These are phyloP conservation scores for Xylaria sp. DNA, from an alignment of 2,329 filamentous ascomycete genomes.

Conservation along the genomic window DNA sequence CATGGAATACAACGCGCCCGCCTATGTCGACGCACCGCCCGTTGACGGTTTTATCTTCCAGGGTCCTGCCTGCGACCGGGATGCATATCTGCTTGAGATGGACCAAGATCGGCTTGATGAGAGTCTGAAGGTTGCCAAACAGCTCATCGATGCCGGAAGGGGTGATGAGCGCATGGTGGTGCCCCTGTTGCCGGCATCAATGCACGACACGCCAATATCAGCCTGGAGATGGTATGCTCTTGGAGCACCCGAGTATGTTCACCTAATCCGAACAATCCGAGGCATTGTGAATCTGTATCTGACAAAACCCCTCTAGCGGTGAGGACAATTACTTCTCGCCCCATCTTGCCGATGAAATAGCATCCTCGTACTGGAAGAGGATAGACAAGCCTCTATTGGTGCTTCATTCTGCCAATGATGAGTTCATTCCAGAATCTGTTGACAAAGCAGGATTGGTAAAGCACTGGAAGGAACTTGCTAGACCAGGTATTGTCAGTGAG, in stretches of 20 bases:
- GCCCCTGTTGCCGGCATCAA: constrained; percentile 37
- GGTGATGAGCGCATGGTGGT: constrained; percentile 50
- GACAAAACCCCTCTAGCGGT: constrained; percentile 41
- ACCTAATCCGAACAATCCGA: neutral
- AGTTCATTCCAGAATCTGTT: constrained; percentile 54
- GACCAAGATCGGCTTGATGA: constrained; percentile 39
- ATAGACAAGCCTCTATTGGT: constrained; percentile 58
- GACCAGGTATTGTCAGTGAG: constrained; percentile 41
- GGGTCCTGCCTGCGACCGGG: constrained; percentile 72
- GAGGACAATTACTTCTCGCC: constrained; percentile 88
- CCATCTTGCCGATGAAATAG: constrained; percentile 54
- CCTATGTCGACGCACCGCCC: constrained; percentile 38
- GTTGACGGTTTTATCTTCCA: constrained; percentile 76
- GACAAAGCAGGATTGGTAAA: constrained; percentile 54
- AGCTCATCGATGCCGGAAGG: constrained; percentile 51
- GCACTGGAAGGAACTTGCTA: constrained; percentile 48
- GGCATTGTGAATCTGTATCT: neutral
- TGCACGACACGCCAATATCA: constrained; percentile 42
- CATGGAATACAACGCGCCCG: constrained; percentile 48
- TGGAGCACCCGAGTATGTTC: constrained; percentile 44
- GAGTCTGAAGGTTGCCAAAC: constrained; percentile 45
- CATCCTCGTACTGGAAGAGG: constrained; percentile 60
- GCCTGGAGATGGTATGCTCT: constrained; percentile 51
- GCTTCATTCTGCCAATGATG: constrained; percentile 60
- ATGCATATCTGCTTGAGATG: constrained; percentile 50